Evolutionary conservation across 805 yeast genomes (phyloP), one percentile per base, ranked within the genome.

Genomic region (Zygoascus bituminiphila): DNA sequence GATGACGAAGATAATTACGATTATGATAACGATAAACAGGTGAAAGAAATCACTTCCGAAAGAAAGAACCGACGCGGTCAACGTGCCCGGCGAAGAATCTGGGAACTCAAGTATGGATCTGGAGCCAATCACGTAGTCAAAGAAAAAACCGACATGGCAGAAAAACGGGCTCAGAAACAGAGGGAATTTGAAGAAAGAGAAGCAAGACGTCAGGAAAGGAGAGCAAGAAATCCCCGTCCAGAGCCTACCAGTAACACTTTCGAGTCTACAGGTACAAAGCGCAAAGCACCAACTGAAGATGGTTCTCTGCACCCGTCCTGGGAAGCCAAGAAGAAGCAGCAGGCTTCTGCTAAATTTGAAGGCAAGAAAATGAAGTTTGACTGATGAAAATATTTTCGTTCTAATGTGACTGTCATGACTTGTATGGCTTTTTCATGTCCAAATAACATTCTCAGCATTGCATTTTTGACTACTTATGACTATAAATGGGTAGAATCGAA

Each of bases 31-130:
- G 60, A 51, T 40, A 35, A 38, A 14, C 42, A 41, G 9, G 58
- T 58, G 25, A 51, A 52, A 38, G 42, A 51, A 25, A 53, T 54
- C 15, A 52, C 62, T 5, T 54, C 55, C 17, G 68, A 65, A 52
- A 76, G 91, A 54, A 88, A 88, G 58, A 93, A 93, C 65, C 76
- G 98, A 68, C 79, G 97, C 65, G 98, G 98, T 22, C 98, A 93
- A 70, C 75, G 98, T 51, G 98, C 97, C 1, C 81, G 98, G 69
- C 93, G 91, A 64, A 84, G 85, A 72, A 88, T 93, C 46, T 93
- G 98, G 98, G 98, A 88, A 62, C 71, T 77, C 67, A 91, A 93
- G 64, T 93, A 73, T 62, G 98, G 98, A 23, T 64, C 65, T 17
- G 69, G 72, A 22, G 98, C 98, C n/a, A 81, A 79, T 49, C 98